Evolutionary conservation across 805 yeast genomes (phyloP), one percentile per base, ranked within the genome.

Genomic region (Kurtzmaniella cleridarum): DNA sequence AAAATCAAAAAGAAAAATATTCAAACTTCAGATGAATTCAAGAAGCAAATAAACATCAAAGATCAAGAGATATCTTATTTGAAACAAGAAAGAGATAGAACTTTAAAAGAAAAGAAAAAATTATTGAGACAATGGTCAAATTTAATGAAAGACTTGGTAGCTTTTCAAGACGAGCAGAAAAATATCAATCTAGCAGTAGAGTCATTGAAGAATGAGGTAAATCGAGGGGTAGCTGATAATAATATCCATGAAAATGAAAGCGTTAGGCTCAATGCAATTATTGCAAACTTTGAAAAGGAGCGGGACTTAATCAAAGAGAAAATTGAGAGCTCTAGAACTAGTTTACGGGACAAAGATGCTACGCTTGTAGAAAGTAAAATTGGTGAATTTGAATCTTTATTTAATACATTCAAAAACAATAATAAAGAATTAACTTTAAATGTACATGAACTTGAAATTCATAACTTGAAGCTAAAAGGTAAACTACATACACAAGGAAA

Each of bases 1-100:
- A 8, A 34, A 24, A 12, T 27, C 3, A 2, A 16, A 5, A 24
- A 15, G 10, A 26, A 30, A 14, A 32, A 27, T 14, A 31, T 31
- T n/a, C 26, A 26, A 7, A 30, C 27, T 16, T 37, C 40, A 20
- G 35, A 37, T 17, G 32, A 31, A 32, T 31, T 32, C 20, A 31
- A 37, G 13, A 35, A 31, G 14, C 32, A 23, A 9, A 37, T 17
- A 20, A 5, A 38, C 32, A 17, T 27, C n/a, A 6, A 14, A 30
- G 34, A 11, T 27, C 15, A 15, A 28, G 23, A 32, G 27, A 31
- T 27, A 12, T 20, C 33, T n/a, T 36, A 20, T 20, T 20, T 20
- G 32, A 5, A n/a, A 28, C 28, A 38, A 38, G 34, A 36, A 34
- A 11, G 23, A n/a, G 20, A 23, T 9, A 15, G 29, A 29, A 15